A percentile compares a stretch with the other conserved stretches of the same genome.
phyloP scores from a whole-genome alignment of 495 filamentous ascomycete species.

The Rhizodiscina lignyota region DNA sequence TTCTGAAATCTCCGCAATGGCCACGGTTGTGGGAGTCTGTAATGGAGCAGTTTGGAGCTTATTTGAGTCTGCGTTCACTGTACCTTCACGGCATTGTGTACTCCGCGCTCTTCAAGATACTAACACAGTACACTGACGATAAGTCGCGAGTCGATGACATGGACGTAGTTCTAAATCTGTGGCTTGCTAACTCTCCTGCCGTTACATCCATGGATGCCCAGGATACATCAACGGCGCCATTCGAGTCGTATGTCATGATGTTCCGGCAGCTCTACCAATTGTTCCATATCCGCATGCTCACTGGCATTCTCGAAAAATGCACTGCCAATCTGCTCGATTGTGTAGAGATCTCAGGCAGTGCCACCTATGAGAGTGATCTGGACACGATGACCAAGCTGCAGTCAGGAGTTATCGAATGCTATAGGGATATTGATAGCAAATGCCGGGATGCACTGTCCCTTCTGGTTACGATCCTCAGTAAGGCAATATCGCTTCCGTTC shows the following conservation, averaged over 20 bases:
- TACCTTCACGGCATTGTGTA: conserved; percentile 16
- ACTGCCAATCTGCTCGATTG: no score
- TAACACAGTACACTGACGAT: conserved; percentile 6
- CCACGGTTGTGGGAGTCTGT: conserved; percentile 15
- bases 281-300: conserved; percentile 42
- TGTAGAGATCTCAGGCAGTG: no score
- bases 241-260: conserved; percentile 60
- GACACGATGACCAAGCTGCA: conserved; percentile 72
- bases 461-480: conserved; percentile 50
- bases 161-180: not conserved
- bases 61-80: conserved; percentile 16
- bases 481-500: conserved; percentile 53
- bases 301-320: conserved; percentile 40
- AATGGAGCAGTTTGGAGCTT: conserved; percentile 7
- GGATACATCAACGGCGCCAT: no score
- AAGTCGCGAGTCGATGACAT: not conserved
- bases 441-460: conserved; percentile 53
- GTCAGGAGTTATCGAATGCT: conserved; percentile 49
- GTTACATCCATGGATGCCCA: conserved; percentile 36
- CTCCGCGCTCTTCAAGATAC: conserved; percentile 11
- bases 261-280: conserved; percentile 68
- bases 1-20: conserved; percentile 9
- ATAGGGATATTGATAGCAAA: no score
- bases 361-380: conserved; percentile 66
- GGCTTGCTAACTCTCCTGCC: not conserved